A percentile compares a stretch with the other conserved stretches of the same genome.
These are phyloP conservation scores for Rhodocollybia butyracea DNA, from an alignment of 768 basidiomycete species.

Conservation along the genomic window DNA sequence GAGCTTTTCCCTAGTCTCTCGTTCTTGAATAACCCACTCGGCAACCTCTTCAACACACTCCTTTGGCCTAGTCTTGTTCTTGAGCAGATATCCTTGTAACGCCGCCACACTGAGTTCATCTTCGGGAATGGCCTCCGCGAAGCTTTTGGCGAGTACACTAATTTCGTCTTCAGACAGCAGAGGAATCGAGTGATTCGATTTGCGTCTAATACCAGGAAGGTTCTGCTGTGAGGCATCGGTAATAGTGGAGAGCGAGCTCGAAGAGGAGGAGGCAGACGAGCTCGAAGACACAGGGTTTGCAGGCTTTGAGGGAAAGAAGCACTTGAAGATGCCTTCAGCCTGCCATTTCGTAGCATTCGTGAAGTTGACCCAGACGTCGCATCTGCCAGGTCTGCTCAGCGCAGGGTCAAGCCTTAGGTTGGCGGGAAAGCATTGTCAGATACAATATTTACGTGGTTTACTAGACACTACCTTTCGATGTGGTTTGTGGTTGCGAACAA, in stretches of 20 bases:
- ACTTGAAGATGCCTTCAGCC: conserved; percentile 90
- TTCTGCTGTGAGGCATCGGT: conserved; percentile 60
- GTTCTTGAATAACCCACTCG: conserved; percentile 77
- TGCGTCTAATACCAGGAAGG: conserved; percentile 65
- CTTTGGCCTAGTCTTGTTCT: conserved; percentile 87
- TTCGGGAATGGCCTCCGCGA: conserved; percentile 81
- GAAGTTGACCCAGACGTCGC: conserved; percentile 93
- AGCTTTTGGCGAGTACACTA: conserved; percentile 72
- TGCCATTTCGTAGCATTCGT: conserved; percentile 91
- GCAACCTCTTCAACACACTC: conserved; percentile 80
- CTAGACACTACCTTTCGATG: conserved; percentile 84
- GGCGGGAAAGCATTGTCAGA: too few species aligned
- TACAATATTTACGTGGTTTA: too few species aligned
- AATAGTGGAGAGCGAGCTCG: conserved; percentile 18
- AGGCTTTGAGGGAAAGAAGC: conserved; percentile 80
- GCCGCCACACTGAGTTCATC: conserved; percentile 84
- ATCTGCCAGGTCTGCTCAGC: conserved; percentile 82
- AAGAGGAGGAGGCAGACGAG: conserved; percentile 20
- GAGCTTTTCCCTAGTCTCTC: conserved; percentile 79
- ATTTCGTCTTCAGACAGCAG: conserved; percentile 75
- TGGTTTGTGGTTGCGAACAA: conserved; percentile 94
- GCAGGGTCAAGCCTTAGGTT: conserved; percentile 94
- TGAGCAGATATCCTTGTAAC: conserved; percentile 82
- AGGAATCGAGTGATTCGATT: conserved; percentile 59
- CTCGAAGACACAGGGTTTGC: conserved; percentile 20